A percentile compares a stretch with the other conserved stretches of the same genome.
Conservation (phyloP, 768 basidiomycete species). For the Amanita exitialis region DNA sequence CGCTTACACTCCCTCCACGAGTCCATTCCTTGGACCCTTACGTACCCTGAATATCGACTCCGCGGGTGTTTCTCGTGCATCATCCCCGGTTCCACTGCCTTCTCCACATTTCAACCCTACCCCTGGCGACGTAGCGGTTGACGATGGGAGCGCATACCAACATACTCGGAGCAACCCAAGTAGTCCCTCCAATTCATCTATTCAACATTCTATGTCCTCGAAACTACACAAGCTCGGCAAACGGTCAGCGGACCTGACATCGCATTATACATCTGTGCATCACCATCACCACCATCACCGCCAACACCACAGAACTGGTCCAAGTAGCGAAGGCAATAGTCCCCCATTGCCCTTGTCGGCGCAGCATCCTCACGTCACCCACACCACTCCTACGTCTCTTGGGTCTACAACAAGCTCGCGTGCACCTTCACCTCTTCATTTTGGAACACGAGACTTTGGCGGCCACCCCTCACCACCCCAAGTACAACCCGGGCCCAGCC, state of each 20-base stretch:
- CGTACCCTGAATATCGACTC: slow-evolving; percentile 70
- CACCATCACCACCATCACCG: not conserved
- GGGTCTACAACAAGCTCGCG: slow-evolving; percentile 44
- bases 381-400: slow-evolving; percentile 14
- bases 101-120: slow-evolving; percentile 23
- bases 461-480: not conserved
- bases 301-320: slow-evolving; percentile 52
- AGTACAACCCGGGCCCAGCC: slow-evolving; percentile 17
- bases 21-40: slow-evolving; percentile 73
- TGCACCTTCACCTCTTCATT: slow-evolving; percentile 47
- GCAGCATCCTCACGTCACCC: slow-evolving; percentile 13
- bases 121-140: slow-evolving; percentile 12
- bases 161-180: slow-evolving; percentile 6
- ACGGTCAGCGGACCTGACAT: slow-evolving; percentile 1
- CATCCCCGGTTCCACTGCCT: slow-evolving; percentile 62
- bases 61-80: slow-evolving; percentile 57
- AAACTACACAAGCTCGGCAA: slow-evolving; percentile 1
- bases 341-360: slow-evolving; percentile 25
- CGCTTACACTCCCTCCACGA: slow-evolving; percentile 59
- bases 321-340: slow-evolving; percentile 55
- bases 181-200: slow-evolving; percentile 9
- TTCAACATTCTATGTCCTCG: not conserved
- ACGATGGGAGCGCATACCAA: slow-evolving; percentile 4
- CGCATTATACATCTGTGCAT: not conserved
- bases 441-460: slow-evolving; percentile 11